Evolutionary conservation across 768 basidiomycete species (phyloP).

Genomic region (Leccinum broughii): DNA sequence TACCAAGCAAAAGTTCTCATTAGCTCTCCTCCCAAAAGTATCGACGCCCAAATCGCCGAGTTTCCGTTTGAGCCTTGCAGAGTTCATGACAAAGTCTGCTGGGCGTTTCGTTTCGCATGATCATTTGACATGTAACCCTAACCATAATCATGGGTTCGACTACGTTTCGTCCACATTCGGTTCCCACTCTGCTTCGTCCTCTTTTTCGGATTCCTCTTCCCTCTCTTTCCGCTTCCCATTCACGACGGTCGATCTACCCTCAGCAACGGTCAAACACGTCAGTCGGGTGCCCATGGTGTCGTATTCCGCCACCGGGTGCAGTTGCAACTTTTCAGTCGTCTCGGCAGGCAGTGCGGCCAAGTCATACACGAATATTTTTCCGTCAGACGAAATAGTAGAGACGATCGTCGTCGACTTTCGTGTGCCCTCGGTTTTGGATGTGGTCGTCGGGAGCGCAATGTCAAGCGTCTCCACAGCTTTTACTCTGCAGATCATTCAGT

Average conservation of each 20-base stretch:
- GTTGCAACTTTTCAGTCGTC: constrained; percentile 29
- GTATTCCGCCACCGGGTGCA: constrained; percentile 64
- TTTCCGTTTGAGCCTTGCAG: constrained; percentile 75
- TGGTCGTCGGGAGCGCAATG: constrained; percentile 52
- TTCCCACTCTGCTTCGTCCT: constrained; percentile 35
- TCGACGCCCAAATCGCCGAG: constrained; percentile 80
- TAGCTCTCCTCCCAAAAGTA: constrained; percentile 64
- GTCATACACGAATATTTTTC: constrained; percentile 78
- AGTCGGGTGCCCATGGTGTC: constrained; percentile 86
- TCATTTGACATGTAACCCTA: constrained; percentile 11
- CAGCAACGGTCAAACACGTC: constrained; percentile 69
- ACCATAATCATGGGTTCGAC: constrained; percentile 19
- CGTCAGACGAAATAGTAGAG: constrained; percentile 87
- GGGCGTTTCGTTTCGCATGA: neutral
- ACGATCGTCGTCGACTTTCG: constrained; percentile 57
- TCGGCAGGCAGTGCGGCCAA: constrained; percentile 48
- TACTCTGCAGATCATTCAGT: constrained; percentile 48
- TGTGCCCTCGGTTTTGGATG: constrained; percentile 10
- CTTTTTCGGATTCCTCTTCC: constrained; percentile 32
- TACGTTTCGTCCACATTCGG: neutral
- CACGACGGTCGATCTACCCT: constrained; percentile 37
- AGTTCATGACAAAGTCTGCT: constrained; percentile 35
- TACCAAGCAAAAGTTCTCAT: constrained; percentile 89
- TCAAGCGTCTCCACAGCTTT: constrained; percentile 74
- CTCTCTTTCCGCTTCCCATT: constrained; percentile 41